Evolutionary conservation across 768 basidiomycete genomes (phyloP).

Genomic region (Rhodocollybia butyracea): DNA sequence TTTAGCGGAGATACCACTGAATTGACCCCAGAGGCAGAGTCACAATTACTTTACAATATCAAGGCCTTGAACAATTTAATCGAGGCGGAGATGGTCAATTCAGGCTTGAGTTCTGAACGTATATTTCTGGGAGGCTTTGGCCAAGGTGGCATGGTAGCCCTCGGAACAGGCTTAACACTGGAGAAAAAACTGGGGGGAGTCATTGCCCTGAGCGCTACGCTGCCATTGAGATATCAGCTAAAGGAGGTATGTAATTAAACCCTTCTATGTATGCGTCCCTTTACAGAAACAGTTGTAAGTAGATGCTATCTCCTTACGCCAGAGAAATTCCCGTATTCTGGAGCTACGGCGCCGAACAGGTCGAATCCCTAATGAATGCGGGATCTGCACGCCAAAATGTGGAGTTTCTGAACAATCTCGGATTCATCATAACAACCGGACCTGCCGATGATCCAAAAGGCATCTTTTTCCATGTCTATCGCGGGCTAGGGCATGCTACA

Average conservation of each 20-base stretch:
- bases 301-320: neutral
- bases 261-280: neutral
- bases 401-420: neutral
- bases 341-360: conserved; percentile 79
- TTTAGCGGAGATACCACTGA: neutral
- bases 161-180: conserved; percentile 69
- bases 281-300: neutral
- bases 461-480: conserved; percentile 64
- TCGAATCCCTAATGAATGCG: conserved; percentile 69
- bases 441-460: conserved; percentile 32
- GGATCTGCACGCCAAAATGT: conserved; percentile 30
- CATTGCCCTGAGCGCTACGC: conserved; percentile 73
- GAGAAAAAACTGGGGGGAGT: conserved; percentile 71
- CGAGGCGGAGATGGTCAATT: conserved; percentile 68
- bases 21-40: neutral
- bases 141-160: conserved; percentile 76
- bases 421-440: neutral
- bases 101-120: conserved; percentile 55
- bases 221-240: conserved; percentile 65
- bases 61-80: conserved; percentile 44
- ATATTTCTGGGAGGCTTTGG: conserved; percentile 88
- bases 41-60: neutral
- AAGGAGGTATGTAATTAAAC: conserved; percentile 69
- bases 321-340: conserved; percentile 61
- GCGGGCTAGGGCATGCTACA: conserved; percentile 63